A percentile compares a stretch with the other conserved stretches of the same genome.
These are phyloP conservation scores for Boletus rubroflammeus DNA, from an alignment of 768 basidiomycete genomes.

Conservation along the genomic window DNA sequence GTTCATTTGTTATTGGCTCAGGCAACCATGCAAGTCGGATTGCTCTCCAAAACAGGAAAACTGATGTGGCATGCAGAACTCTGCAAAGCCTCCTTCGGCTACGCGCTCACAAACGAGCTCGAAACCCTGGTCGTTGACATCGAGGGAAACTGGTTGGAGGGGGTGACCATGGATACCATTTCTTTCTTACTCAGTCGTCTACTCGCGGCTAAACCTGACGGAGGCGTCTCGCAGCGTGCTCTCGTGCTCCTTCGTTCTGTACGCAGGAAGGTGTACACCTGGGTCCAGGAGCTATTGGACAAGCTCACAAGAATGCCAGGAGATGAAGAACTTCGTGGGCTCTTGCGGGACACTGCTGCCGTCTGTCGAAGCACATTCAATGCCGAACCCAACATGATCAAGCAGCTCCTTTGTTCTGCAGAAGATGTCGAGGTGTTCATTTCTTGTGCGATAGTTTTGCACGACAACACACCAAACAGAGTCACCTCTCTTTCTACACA, in stretches of 20 bases:
- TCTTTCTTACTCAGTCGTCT: constrained; percentile 35
- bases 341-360: constrained; percentile 19
- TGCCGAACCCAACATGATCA: neutral
- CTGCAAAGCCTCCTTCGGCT: constrained; percentile 27
- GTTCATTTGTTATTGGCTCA: constrained; percentile 43
- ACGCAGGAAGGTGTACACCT: constrained; percentile 32
- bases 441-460: constrained; percentile 31
- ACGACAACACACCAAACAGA: constrained; percentile 28
- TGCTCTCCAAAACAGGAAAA: neutral
- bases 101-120: constrained; percentile 33
- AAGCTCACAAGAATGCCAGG: constrained; percentile 12
- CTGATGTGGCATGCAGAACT: constrained; percentile 41
- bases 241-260: constrained; percentile 28
- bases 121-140: constrained; percentile 31
- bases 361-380: constrained; percentile 32
- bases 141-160: constrained; percentile 40
- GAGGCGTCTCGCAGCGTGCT: constrained; percentile 15
- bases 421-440: constrained; percentile 30
- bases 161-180: constrained; percentile 29
- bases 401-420: constrained; percentile 16
- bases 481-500: neutral
- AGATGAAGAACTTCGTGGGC: neutral
- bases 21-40: constrained; percentile 42
- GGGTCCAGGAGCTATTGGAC: constrained; percentile 34
- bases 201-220: constrained; percentile 22